Evolutionary conservation across 371 early-diverging fungal genomes (phyloP).

Genomic region (Aphelidium insulamus): DNA sequence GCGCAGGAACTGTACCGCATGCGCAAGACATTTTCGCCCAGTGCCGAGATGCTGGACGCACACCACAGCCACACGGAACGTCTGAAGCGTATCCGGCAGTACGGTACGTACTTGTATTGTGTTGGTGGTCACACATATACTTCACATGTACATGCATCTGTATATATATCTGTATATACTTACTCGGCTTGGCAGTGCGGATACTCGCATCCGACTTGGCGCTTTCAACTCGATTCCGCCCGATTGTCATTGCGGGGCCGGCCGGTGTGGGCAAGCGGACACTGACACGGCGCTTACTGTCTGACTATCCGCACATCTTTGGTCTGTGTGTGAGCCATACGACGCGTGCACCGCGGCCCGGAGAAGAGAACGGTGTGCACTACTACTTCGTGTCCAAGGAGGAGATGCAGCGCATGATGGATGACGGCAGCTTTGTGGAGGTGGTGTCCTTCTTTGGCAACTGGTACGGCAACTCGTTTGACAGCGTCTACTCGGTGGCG

Average conservation of each 20-base stretch:
- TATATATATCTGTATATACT: not conserved
- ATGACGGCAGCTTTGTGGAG: constrained; percentile 12
- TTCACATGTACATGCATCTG: not conserved
- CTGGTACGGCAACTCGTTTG: constrained; percentile 30
- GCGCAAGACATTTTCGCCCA: no score
- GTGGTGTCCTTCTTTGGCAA: constrained; percentile 15
- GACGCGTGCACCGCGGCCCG: constrained; percentile 13
- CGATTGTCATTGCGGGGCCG: constrained; percentile 10
- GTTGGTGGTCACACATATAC: not conserved
- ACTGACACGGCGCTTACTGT: constrained; percentile 10
- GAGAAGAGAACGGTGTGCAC: constrained; percentile 15
- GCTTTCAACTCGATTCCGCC: no score
- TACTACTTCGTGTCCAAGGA: constrained; percentile 15
- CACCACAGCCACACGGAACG: not conserved
- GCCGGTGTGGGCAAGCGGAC: constrained; percentile 22
- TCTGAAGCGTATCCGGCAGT: not conserved
- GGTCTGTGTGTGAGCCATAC: constrained; percentile 15
- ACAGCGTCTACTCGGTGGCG: constrained; percentile 15
- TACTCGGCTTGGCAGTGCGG: not conserved
- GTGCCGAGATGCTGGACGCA: no score
- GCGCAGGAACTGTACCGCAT: no score
- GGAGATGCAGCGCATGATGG: constrained; percentile 9
- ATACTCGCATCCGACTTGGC: not conserved
- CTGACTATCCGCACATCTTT: constrained; percentile 8
- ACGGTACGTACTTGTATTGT: not conserved